Base-by-base conservation (phyloP, 2,329 filamentous ascomycete genomes). In the Coccinonectria pachysandricola region DNA sequence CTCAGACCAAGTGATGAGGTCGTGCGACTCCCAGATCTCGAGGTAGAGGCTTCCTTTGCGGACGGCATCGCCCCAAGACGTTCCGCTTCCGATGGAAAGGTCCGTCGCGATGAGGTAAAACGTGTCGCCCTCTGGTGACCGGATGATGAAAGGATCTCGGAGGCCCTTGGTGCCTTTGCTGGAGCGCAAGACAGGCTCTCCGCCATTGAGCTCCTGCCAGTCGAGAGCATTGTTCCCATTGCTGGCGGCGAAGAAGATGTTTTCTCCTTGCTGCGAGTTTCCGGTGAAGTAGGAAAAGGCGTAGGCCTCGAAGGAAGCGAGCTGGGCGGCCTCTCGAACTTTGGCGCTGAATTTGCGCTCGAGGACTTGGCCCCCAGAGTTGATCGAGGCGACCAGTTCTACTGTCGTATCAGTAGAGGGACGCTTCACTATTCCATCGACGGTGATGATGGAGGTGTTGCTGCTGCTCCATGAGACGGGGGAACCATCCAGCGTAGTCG, bases 21-120 rank as follows among this genome's bases (percentile, higher is more conserved):
- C 63, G 10, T 48, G 48, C 0, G 63, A 65, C 37, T 70, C 64
- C 66, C 66, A 71, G 5, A 70, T 50, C 33, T 69, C 62, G 3
- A 70, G 53, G 28, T 66, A 69, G 6, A 56, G 54, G 34, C 63
- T 68, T 0, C 65, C 65, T 0, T 40, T 54, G 9, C 56, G 52
- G 2, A 67, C 61, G 0, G 65, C 42, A n/a, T 59, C 53, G 8
- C 48, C 54, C 65, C 66, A 71, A 0, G 61, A 62, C 0, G 65
- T 70, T 2, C 66, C 66, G 6, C 62, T 64, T 1, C 65, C 66
- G 26, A 69, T 69, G 1, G 64, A 67, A 0, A 71, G 49, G 27
- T 69, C 65, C 0, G 66, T 71, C 0, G 65, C 65, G 11, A 71
- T 52, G 9, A 71, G 39, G 25, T 55, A 71, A 31, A 69, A 69